A percentile compares a stretch with the other conserved stretches of the same genome.
Evolutionary conservation across 208 protist genomes (phyloP).

Genomic region (Trypanosoma boissoni): DNA sequence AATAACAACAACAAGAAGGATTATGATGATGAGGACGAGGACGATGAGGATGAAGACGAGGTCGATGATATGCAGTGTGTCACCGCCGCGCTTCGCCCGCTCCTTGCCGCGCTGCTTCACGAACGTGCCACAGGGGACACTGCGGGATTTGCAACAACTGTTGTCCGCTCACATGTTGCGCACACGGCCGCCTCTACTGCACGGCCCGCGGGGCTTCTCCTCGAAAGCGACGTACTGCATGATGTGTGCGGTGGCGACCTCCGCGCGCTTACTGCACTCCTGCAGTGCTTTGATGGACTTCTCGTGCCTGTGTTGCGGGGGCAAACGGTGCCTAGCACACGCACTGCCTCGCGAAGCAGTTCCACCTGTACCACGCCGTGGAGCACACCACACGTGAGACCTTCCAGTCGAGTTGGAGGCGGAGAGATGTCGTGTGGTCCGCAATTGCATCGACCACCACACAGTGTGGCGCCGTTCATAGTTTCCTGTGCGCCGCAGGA

Average conservation of each 20-base stretch:
- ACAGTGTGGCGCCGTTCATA: conserved; percentile 37
- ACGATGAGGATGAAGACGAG: neutral
- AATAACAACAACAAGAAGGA: neutral
- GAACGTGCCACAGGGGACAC: neutral
- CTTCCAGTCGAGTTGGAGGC: too few relatives aligned
- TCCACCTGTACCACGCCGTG: neutral
- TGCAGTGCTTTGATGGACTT: conserved; percentile 45
- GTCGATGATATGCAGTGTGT: neutral
- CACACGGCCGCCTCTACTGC: neutral
- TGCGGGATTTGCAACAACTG: conserved; percentile 7
- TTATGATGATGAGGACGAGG: neutral
- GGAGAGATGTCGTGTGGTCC: neutral
- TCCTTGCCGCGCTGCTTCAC: neutral
- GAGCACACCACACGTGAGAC: neutral
- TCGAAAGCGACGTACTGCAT: conserved; percentile 37
- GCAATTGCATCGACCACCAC: conserved; percentile 11
- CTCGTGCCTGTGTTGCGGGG: conserved; percentile 58
- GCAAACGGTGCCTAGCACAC: conserved; percentile 21
- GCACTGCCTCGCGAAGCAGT: neutral
- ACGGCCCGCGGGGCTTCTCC: conserved; percentile 38
- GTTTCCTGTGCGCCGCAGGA: conserved; percentile 59
- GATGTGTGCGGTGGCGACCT: conserved; percentile 55
- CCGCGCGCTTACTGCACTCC: conserved; percentile 30
- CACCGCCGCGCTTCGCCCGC: neutral
- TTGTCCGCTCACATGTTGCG: conserved; percentile 1